These are phyloP conservation scores for Lachancea sp. DNA, from an alignment of 805 yeast genomes.

Conservation along the genomic window DNA sequence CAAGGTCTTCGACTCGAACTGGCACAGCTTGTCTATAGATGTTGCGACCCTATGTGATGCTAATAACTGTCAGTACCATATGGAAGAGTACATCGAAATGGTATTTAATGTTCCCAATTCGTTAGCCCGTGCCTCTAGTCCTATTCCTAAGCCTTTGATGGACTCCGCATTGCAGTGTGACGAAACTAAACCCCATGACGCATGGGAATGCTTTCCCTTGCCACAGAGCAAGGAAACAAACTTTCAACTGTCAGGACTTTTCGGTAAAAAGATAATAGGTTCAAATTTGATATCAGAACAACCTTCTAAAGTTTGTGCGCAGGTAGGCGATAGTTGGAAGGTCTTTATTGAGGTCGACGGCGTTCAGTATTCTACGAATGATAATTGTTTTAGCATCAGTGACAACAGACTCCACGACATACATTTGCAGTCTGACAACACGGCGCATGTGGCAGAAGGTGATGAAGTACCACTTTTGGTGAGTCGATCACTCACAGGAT, in stretches of 20 bases:
- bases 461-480: slow-evolving; percentile 59
- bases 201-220: slow-evolving; percentile 74
- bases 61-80: slow-evolving; percentile 41
- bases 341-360: slow-evolving; percentile 32
- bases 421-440: slow-evolving; percentile 37
- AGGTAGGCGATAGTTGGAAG: slow-evolving; percentile 44
- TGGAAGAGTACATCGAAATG: slow-evolving; percentile 63
- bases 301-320: slow-evolving; percentile 37
- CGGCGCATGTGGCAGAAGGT: slow-evolving; percentile 37
- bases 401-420: slow-evolving; percentile 27
- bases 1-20: slow-evolving; percentile 78
- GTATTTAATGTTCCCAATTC: slow-evolving; percentile 67
- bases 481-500: slow-evolving; percentile 84
- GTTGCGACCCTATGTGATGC: slow-evolving; percentile 49
- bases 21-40: slow-evolving; percentile 93
- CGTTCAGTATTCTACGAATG: slow-evolving; percentile 27
- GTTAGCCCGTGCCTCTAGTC: slow-evolving; percentile 53
- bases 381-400: slow-evolving; percentile 35
- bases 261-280: slow-evolving; percentile 63
- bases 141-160: slow-evolving; percentile 74
- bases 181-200: slow-evolving; percentile 47
- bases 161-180: slow-evolving; percentile 75
- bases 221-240: slow-evolving; percentile 41
- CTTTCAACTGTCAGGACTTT: slow-evolving; percentile 57
- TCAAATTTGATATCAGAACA: slow-evolving; percentile 49